phyloP scores from a whole-genome alignment of 331 rosid genomes.

The Quercus tomentella region DNA sequence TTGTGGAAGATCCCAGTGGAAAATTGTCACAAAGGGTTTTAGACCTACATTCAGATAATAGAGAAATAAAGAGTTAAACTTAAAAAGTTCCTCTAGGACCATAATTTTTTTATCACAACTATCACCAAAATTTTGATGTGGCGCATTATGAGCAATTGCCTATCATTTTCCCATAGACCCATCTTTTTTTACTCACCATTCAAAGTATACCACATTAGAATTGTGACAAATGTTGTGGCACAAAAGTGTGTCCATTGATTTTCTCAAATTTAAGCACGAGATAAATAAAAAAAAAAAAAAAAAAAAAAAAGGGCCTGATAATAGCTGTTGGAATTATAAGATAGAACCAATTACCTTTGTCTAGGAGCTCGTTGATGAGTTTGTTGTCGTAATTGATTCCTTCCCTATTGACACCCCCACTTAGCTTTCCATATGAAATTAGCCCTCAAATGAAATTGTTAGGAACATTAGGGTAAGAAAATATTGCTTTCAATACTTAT shows the following conservation, averaged over 20 bases:
- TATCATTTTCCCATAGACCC: too few species aligned
- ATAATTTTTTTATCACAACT: too few species aligned
- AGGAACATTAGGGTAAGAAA: not conserved
- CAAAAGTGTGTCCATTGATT: too few species aligned
- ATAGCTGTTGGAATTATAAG: not conserved
- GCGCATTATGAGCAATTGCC: too few species aligned
- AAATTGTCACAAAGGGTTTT: conserved; percentile 31
- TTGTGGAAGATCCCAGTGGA: conserved; percentile 52
- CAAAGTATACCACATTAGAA: too few species aligned
- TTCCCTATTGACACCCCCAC: not conserved
- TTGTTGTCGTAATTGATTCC: conserved; percentile 27
- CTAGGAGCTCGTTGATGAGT: conserved; percentile 2
- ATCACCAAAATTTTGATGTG: too few species aligned
- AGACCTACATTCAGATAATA: conserved; percentile 17
- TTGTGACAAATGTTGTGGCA: too few species aligned
- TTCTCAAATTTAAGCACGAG: too few species aligned
- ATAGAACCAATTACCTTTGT: not conserved
- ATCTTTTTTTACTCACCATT: too few species aligned
- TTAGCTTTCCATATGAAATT: not conserved
- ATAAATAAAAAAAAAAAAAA: not conserved
- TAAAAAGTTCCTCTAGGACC: too few species aligned
- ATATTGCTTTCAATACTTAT: too few species aligned
- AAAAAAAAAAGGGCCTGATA: not conserved
- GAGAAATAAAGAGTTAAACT: not conserved
- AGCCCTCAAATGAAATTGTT: not conserved